These are phyloP conservation scores for Rhododendron simsii DNA, from an alignment of 148 eudicot species.

Conservation along the genomic window DNA sequence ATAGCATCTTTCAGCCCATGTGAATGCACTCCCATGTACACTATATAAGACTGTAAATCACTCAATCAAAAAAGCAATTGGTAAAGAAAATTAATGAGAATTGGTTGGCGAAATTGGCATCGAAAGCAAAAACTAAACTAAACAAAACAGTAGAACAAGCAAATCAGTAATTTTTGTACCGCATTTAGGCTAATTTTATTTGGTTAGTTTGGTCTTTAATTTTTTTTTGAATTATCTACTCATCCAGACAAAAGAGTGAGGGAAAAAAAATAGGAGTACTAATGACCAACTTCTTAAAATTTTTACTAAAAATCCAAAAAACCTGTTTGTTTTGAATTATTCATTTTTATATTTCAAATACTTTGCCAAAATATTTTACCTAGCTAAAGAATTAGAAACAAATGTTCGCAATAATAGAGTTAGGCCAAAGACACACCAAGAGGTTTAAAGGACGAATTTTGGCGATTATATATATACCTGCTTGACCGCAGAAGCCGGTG, in stretches of 20 bases:
- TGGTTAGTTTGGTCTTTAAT: not conserved
- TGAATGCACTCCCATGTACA: slow-evolving; percentile 62
- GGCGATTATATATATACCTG: slow-evolving; percentile 13
- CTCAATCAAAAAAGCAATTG: not conserved
- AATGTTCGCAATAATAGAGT: no score
- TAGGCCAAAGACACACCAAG: no score
- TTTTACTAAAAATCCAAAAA: not conserved
- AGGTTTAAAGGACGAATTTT: not conserved
- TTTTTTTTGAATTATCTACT: not conserved
- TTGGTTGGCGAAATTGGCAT: not conserved
- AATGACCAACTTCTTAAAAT: no score
- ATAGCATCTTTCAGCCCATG: slow-evolving; percentile 32
- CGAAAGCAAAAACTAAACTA: not conserved
- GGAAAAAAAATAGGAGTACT: not conserved
- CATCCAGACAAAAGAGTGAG: not conserved
- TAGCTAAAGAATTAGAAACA: not conserved
- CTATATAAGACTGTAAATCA: slow-evolving; percentile 43
- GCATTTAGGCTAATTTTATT: not conserved
- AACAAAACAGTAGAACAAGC: not conserved
- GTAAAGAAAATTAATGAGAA: not conserved
- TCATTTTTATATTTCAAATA: no score
- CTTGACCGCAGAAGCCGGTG: slow-evolving; percentile 22
- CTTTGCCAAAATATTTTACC: no score
- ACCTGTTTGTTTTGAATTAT: not conserved
- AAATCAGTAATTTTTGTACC: not conserved